Evolutionary conservation across 2,329 filamentous ascomycete species (phyloP), one percentile per base, ranked within the genome.

Genomic region (Metarhizium rileyi): DNA sequence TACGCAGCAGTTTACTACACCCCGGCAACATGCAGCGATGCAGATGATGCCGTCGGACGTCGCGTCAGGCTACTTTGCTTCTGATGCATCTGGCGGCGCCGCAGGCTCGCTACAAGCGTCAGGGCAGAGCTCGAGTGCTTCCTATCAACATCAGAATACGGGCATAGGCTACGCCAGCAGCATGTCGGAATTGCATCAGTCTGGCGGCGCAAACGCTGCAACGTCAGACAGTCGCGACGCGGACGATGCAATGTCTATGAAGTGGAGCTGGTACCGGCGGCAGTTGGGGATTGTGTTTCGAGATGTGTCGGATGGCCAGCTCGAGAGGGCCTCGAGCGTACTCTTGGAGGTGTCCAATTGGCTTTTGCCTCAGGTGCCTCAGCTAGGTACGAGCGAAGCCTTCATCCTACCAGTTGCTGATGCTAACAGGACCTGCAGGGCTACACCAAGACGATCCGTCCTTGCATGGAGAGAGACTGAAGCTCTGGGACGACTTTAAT

Each of bases 401-500:
- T 14, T 14, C 2, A 20, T 16, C 48, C 47, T 16, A n/a, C n/a
- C n/a, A 12, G 27, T 12, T 28, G 5, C 7, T 33, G 30, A 33
- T 36, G 20, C 54, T 65, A 53, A 56, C 22, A 38, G 10, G n/a
- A 14, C 18, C 12, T 12, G 7, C 28, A 52, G 90, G 89, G 51
- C 81, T 97, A 59, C 84, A 86, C 56, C 81, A 84, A 61, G 90
- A 97, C 70, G 86, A 95, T 65, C 81, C 86, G 62, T 75, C 76
- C 48, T 77, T 88, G 50, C 83, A 93, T 61, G 70, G 76, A 50
- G 84, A 93, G 58, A 83, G 90, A 49, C 78, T 95, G 56, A 84
- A 84, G 61, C 72, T 97, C 6, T 98, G 93, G 93, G 83, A 86
- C 59, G 86, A 96, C 57, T 95, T 97, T 71, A 97, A 98, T 66